These are phyloP conservation scores for Benincasa hispida DNA, from an alignment of 306 rosid genomes.

Conservation along the genomic window DNA sequence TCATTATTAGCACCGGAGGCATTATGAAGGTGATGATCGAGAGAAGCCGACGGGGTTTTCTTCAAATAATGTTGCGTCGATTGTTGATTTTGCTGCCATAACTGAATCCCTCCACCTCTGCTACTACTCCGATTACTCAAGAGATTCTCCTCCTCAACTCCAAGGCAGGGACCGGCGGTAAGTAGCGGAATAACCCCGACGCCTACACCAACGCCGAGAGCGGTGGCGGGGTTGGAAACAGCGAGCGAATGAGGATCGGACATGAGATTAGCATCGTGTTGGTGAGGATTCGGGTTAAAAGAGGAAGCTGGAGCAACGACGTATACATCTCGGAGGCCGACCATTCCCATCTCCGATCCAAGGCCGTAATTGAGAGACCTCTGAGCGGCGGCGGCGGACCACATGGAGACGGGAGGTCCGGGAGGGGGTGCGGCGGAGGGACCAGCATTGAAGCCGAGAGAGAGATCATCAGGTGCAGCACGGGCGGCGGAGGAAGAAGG, in stretches of 20 bases:
- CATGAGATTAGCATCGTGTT: slow-evolving; percentile 17
- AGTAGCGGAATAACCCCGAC: slow-evolving; percentile 57
- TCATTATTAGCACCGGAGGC: not conserved
- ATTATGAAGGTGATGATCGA: slow-evolving; percentile 15
- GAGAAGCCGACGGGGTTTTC: slow-evolving; percentile 18
- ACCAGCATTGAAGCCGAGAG: slow-evolving; percentile 86
- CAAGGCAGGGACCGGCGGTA: slow-evolving; percentile 33
- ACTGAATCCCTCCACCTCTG: slow-evolving; percentile 54
- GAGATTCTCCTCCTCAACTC: slow-evolving; percentile 9
- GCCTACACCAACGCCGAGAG: slow-evolving; percentile 51
- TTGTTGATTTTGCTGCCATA: slow-evolving; percentile 56
- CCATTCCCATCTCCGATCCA: slow-evolving; percentile 60
- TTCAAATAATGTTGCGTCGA: slow-evolving; percentile 35
- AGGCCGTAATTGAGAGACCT: slow-evolving; percentile 44
- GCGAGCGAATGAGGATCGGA: slow-evolving; percentile 40
- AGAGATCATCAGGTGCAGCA: slow-evolving; percentile 54
- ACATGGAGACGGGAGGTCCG: slow-evolving; percentile 38
- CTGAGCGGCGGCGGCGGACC: slow-evolving; percentile 18
- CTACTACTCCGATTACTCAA: not conserved
- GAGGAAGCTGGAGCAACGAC: slow-evolving; percentile 61
- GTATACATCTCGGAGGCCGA: slow-evolving; percentile 57
- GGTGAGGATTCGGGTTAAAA: slow-evolving; percentile 25
- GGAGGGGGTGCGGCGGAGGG: slow-evolving; percentile 32
- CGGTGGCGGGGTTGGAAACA: slow-evolving; percentile 50
- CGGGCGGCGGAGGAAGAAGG: slow-evolving; percentile 32